Evolutionary conservation across 2,329 filamentous ascomycete genomes (phyloP).

Genomic region (Fusarium coicis): DNA sequence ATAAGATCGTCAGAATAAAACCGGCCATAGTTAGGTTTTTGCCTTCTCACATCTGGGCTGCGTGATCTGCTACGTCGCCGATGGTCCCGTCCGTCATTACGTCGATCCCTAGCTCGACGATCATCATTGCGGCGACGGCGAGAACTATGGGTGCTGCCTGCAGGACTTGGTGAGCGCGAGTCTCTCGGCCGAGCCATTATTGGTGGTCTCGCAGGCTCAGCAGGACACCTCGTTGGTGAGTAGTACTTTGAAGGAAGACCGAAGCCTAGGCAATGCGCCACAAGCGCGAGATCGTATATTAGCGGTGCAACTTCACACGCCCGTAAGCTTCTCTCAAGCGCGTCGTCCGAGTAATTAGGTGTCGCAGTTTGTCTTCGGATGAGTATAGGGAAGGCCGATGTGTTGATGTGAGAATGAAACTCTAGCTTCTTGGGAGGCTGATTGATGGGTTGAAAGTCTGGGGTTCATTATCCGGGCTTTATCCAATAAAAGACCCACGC

Average conservation of each 20-base stretch:
- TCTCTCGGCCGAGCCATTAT: constrained; percentile 72
- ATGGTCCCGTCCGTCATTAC: constrained; percentile 61
- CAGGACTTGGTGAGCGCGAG: constrained; percentile 91
- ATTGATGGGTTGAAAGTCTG: constrained; percentile 16
- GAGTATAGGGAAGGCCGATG: constrained; percentile 18
- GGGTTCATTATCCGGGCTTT: constrained; percentile 23
- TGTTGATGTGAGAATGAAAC: constrained; percentile 18
- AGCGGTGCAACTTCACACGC: constrained; percentile 10
- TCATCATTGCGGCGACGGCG: constrained; percentile 73
- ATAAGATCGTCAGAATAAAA: constrained; percentile 53
- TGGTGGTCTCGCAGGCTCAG: constrained; percentile 55
- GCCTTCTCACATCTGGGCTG: constrained; percentile 69
- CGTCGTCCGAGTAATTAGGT: background rate
- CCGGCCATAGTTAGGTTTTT: constrained; percentile 29
- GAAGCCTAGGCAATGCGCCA: constrained; percentile 36
- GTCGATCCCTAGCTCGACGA: constrained; percentile 65
- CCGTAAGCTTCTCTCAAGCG: background rate
- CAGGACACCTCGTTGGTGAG: constrained; percentile 54
- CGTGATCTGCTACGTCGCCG: constrained; percentile 70
- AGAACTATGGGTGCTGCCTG: constrained; percentile 83
- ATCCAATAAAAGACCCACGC: constrained; percentile 5
- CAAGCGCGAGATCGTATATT: constrained; percentile 27
- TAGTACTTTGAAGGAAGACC: constrained; percentile 50
- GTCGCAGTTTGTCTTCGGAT: constrained; percentile 1
- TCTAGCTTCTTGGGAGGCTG: constrained; percentile 16